Base-by-base conservation (phyloP, 805 yeast species). In the Myxozyma neglecta region DNA sequence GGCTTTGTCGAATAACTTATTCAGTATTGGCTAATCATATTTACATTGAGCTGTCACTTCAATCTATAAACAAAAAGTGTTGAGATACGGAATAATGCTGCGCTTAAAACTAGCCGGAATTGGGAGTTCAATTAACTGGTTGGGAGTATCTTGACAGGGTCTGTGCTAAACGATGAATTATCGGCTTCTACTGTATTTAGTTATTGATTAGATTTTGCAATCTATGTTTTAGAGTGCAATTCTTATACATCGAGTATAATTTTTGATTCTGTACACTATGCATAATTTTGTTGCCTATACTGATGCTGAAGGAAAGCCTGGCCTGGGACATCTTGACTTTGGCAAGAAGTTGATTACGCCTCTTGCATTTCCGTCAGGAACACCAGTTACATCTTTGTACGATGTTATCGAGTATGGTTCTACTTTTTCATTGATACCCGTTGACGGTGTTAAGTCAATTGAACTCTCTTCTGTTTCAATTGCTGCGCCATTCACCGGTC, bases 281-380 rank as follows among this genome's bases (percentile, higher is more conserved):
- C 44, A 48, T 36, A 47, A 56, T 32, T 56, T 47, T 20, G 34
- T 56, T 11, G 53, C 53, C 2, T 50, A 49, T 44, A 49, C 50
- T 5, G 14, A 36, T n/a, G 6, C 60, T 14, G 36, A 32, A 2
- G 55, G 47, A 10, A 32, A 20, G 18, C 16, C 48, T 14, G 37
- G 51, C 2, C 56, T 61, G 2, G 65, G 65, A 32, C 55, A 59
- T 29, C 58, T 61, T 18, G 64, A 59, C 40, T 53, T 61, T 13
- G 54, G 35, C 24, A 43, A 48, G 9, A 44, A 20, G 39, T 32
- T 29, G 34, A 55, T 61, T 9, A 61, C 63, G 8, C 65, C 65
- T 32, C 52, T 61, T 16, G 48, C 65, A 4, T 61, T 57, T 35
- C 42, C 56, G 3, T 61, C 65, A 24, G 65, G 65, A 7, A 49